Percentiles rank a stretch among this genome's conserved stretches.
These are phyloP conservation scores for Chlorencoelia australis DNA, from an alignment of 2,329 filamentous ascomycete genomes.

Conservation along the genomic window DNA sequence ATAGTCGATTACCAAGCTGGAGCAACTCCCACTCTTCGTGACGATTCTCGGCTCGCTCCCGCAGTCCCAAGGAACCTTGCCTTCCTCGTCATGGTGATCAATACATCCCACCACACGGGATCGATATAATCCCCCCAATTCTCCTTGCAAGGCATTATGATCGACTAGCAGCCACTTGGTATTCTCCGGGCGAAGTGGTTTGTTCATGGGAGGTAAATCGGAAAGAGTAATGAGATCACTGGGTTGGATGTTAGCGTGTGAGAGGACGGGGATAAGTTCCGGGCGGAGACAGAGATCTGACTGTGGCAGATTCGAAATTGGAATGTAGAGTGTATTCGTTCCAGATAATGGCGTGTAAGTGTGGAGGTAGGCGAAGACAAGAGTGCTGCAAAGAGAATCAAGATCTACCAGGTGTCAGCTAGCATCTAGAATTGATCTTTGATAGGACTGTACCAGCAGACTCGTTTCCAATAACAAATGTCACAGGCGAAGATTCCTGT, in stretches of 20 bases:
- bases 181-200: constrained; percentile 34
- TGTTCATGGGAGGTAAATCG: constrained; percentile 46
- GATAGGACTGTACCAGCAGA: constrained; percentile 42
- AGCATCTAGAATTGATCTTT: neutral
- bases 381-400: constrained; percentile 66
- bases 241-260: constrained; percentile 45
- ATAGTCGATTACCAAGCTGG: constrained; percentile 56
- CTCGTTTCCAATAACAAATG: constrained; percentile 58
- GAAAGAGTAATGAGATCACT: constrained; percentile 56
- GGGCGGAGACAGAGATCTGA: constrained; percentile 61
- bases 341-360: constrained; percentile 40
- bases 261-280: constrained; percentile 58
- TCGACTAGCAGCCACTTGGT: constrained; percentile 69
- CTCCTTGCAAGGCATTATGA: constrained; percentile 63
- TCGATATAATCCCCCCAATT: constrained; percentile 43
- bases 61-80: constrained; percentile 36
- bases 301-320: constrained; percentile 60
- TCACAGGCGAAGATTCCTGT: constrained; percentile 39
- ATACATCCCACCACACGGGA: constrained; percentile 52
- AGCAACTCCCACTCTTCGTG: constrained; percentile 60
- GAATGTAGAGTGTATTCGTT: constrained; percentile 48
- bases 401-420: constrained; percentile 45
- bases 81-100: constrained; percentile 73
- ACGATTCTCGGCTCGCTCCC: constrained; percentile 49
- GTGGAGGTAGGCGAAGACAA: constrained; percentile 66